Conservation (phyloP, 2,329 filamentous ascomycete species). For the Aspergillus sp. region DNA sequence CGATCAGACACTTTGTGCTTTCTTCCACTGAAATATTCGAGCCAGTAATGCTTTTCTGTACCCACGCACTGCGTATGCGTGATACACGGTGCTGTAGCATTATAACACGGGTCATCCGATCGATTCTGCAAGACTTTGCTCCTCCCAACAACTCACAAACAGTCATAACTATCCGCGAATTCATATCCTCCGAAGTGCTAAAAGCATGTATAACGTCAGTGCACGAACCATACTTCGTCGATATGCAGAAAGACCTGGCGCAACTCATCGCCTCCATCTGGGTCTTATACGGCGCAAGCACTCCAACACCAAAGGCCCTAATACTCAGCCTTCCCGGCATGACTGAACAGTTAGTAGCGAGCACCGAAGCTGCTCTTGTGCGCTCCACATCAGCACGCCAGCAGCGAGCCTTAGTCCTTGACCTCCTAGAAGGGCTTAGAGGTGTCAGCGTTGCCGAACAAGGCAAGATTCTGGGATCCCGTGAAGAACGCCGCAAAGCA, state of each 20-base stretch:
- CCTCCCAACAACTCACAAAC: slow-evolving; percentile 49
- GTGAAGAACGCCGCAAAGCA: slow-evolving; percentile 43
- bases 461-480: slow-evolving; percentile 67
- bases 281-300: slow-evolving; percentile 69
- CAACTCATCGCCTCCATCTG: slow-evolving; percentile 84
- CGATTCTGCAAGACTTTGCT: slow-evolving; percentile 76
- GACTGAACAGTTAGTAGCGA: slow-evolving; percentile 64
- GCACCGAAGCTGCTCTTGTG: slow-evolving; percentile 59
- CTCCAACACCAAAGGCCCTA: slow-evolving; percentile 69
- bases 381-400: slow-evolving; percentile 63
- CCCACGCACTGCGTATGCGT: slow-evolving; percentile 83
- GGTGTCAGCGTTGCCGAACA: slow-evolving; percentile 92
- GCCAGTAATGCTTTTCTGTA: slow-evolving; percentile 86
- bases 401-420: slow-evolving; percentile 78
- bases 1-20: slow-evolving; percentile 78
- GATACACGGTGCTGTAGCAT: slow-evolving; percentile 86
- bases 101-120: slow-evolving; percentile 82
- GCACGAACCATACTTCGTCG: slow-evolving; percentile 94
- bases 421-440: slow-evolving; percentile 80
- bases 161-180: slow-evolving; percentile 74
- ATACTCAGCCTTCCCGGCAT: slow-evolving; percentile 81
- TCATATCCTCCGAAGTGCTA: slow-evolving; percentile 83
- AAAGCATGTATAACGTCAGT: slow-evolving; percentile 87
- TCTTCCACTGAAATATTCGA: slow-evolving; percentile 76
- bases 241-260: slow-evolving; percentile 89